Evolutionary conservation across 2,329 filamentous ascomycete species (phyloP).

Genomic region (Pseudocercospora macadamiae): DNA sequence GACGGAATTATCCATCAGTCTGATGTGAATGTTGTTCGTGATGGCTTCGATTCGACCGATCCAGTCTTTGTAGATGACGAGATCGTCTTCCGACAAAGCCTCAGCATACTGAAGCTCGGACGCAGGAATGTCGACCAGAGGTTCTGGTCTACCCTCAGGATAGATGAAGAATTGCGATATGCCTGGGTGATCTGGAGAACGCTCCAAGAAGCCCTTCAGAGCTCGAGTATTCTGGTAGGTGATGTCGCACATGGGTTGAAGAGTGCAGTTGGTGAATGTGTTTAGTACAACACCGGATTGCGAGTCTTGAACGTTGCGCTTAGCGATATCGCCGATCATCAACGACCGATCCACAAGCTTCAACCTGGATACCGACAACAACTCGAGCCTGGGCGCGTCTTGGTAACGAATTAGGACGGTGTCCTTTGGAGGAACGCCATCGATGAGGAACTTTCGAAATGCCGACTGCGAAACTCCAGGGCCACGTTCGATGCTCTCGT

Average conservation of each 20-base stretch:
- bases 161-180: constrained; percentile 20
- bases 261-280: constrained; percentile 50
- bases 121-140: constrained; percentile 35
- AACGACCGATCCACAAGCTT: constrained; percentile 58
- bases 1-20: constrained; percentile 56
- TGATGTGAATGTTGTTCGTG: constrained; percentile 54
- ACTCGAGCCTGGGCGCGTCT: constrained; percentile 45
- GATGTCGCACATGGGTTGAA: constrained; percentile 40
- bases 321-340: constrained; percentile 60
- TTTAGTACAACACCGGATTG: constrained; percentile 60
- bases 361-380: constrained; percentile 49
- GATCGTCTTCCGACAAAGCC: constrained; percentile 52
- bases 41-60: constrained; percentile 57
- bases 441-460: constrained; percentile 46
- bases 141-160: constrained; percentile 20
- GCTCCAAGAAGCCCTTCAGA: constrained; percentile 31
- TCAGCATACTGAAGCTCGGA: constrained; percentile 35
- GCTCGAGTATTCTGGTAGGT: constrained; percentile 23
- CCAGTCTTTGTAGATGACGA: constrained; percentile 60
- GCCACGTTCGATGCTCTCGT: constrained; percentile 39
- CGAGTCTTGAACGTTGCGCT: constrained; percentile 50
- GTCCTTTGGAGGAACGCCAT: constrained; percentile 54
- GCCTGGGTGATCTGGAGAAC: constrained; percentile 16
- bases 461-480: constrained; percentile 37
- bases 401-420: constrained; percentile 56